Conservation (phyloP, 1,284 basidiomycete genomes). For the Ceratobasidium sp. region DNA sequence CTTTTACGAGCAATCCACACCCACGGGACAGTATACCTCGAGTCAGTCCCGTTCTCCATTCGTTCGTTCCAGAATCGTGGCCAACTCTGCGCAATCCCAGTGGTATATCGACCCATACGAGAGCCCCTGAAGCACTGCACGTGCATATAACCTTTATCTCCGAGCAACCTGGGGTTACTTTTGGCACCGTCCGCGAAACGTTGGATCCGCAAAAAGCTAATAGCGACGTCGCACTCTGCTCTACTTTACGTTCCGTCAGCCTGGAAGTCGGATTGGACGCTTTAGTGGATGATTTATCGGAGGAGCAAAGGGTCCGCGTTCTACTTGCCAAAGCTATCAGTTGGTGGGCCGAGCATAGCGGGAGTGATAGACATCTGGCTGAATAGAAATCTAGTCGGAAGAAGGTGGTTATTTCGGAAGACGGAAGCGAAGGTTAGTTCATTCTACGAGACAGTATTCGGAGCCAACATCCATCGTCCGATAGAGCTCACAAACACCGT, state of each 20-base stretch:
- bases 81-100: not conserved
- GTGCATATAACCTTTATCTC: slow-evolving; percentile 22
- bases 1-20: slow-evolving; percentile 20
- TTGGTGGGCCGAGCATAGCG: not conserved
- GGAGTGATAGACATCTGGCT: not conserved
- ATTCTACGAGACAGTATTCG: not conserved
- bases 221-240: not conserved
- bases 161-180: not conserved
- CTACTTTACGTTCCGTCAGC: slow-evolving; percentile 7
- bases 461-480: too few species aligned
- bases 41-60: slow-evolving; percentile 8
- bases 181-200: slow-evolving; percentile 3
- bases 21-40: slow-evolving; percentile 16
- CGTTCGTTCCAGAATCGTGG: not conserved
- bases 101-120: slow-evolving; percentile 25
- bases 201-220: slow-evolving; percentile 2
- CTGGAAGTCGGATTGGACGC: not conserved
- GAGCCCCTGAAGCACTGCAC: not conserved
- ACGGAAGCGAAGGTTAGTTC: not conserved
- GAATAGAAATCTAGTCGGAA: not conserved
- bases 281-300: not conserved
- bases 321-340: slow-evolving; percentile 1
- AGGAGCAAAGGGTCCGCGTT: not conserved
- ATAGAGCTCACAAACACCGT: not conserved
- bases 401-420: slow-evolving; percentile 18